A percentile compares a stretch with the other conserved stretches of the same genome.
Evolutionary conservation across 1,284 basidiomycete genomes (phyloP).

Genomic region (Ceratobasidium sp.): DNA sequence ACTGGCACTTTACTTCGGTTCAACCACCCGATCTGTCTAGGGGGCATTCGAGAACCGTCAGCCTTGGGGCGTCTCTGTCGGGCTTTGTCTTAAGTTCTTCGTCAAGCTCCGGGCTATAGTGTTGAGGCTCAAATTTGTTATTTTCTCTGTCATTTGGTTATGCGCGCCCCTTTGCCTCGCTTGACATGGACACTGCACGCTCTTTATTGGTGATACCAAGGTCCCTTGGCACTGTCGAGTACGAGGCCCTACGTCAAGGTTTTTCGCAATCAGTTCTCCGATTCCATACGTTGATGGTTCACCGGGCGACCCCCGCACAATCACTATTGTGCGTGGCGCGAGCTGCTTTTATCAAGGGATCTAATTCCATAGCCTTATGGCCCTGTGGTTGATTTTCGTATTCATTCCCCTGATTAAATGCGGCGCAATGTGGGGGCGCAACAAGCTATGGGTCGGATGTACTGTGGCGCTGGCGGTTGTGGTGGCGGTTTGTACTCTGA

Average conservation of each 20-base stretch:
- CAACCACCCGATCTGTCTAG: neutral
- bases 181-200: slow-evolving; percentile 5
- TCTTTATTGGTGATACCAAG: neutral
- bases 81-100: neutral
- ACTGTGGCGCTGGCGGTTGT: neutral
- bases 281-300: neutral
- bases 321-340: neutral
- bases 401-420: neutral
- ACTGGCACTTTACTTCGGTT: slow-evolving; percentile 4
- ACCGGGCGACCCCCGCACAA: neutral
- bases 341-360: neutral
- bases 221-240: neutral
- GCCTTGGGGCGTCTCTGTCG: neutral
- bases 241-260: neutral
- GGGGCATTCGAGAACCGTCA: neutral
- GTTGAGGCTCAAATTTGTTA: slow-evolving; percentile 5
- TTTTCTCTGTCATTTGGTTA: too few relatives aligned
- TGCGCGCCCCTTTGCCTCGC: slow-evolving; percentile 1
- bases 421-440: neutral
- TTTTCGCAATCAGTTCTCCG: neutral
- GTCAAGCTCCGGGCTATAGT: neutral
- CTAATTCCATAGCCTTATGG: neutral
- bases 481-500: neutral
- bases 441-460: neutral
- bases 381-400: neutral